A percentile compares a stretch with the other conserved stretches of the same genome.
Evolutionary conservation across 2,329 filamentous ascomycete genomes (phyloP).

Genomic region (Stylonectria norvegica): DNA sequence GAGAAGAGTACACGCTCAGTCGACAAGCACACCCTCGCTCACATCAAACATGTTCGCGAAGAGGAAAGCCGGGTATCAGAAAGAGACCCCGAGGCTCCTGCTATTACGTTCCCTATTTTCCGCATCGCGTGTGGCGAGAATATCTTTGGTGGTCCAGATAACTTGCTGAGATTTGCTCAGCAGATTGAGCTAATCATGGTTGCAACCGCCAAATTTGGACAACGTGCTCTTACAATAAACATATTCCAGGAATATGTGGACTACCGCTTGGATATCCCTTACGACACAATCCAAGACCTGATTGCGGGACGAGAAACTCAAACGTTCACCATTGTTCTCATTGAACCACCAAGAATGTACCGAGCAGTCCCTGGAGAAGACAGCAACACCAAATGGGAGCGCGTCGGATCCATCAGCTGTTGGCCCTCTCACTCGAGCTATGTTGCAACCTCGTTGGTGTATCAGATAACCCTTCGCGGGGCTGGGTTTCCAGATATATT

Average conservation of each 20-base stretch:
- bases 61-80: slow-evolving; percentile 12
- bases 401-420: slow-evolving; percentile 26
- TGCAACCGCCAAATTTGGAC: slow-evolving; percentile 43
- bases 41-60: slow-evolving; percentile 28
- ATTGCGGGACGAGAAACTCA: slow-evolving; percentile 35
- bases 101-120: slow-evolving; percentile 14
- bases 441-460: slow-evolving; percentile 44
- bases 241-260: slow-evolving; percentile 14
- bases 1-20: slow-evolving; percentile 33
- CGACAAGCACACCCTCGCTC: slow-evolving; percentile 21
- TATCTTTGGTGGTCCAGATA: slow-evolving; percentile 32
- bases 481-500: slow-evolving; percentile 7
- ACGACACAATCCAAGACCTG: slow-evolving; percentile 46
- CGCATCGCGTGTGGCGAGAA: slow-evolving; percentile 47
- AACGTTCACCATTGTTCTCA: slow-evolving; percentile 49
- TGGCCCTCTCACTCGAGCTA: slow-evolving; percentile 26
- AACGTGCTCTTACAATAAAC: slow-evolving; percentile 39
- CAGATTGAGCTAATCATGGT: no score
- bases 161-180: slow-evolving; percentile 41
- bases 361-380: slow-evolving; percentile 5
- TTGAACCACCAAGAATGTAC: slow-evolving; percentile 50
- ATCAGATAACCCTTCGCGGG: slow-evolving; percentile 31
- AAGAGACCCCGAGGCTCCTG: slow-evolving; percentile 18
- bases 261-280: slow-evolving; percentile 45
- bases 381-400: slow-evolving; percentile 21